Base-by-base conservation (phyloP, 192 early-diverging fungal genomes). In the Chytriomyces sp. region DNA sequence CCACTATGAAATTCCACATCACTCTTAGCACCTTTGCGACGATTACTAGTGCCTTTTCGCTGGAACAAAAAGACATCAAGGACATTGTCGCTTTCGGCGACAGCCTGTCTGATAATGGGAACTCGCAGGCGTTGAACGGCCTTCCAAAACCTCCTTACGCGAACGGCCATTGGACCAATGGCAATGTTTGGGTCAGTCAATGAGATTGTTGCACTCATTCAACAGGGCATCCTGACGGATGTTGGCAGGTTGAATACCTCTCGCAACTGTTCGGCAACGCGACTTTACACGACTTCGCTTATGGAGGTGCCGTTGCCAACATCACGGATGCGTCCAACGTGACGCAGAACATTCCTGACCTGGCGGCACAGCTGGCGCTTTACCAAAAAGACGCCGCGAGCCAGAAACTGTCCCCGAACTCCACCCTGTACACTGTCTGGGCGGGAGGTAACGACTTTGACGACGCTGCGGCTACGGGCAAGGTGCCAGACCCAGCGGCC, bases 121-220 rank as follows among this genome's bases (percentile, higher is more conserved):
- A 63, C 61, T n/a, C 36, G 32, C 2, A 3, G 0, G 44, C 3
- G 17, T 14, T 49, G 44, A 49, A 14, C 22, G 44, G 3, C 14
- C 31, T 73, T 34, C 80, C 81, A 19, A 52, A 6, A 12, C 5
- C 64, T 5, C 63, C 75, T 2, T 79, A 79, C 70, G 75, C 7
- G 25, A 39, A 77, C 19, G 84, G 84, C 2, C 84, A 82, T 2
- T 86, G 81, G 65, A 57, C 72, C 1, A 85, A 86, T 52, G 85
- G 85, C 5, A 78, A 59, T 0, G 58, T 78, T 7, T 86, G 81
- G 81, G 36, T n/a, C n/a, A n/a, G n/a, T n/a, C n/a, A n/a, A n/a
- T n/a, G n/a, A n/a, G n/a, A n/a, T n/a, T n/a, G n/a, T n/a, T n/a
- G n/a, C n/a, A n/a, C n/a, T n/a, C n/a, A n/a, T n/a, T n/a, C n/a